phyloP scores from a whole-genome alignment of 495 filamentous ascomycete species.

The Parachaetomium inaequale region DNA sequence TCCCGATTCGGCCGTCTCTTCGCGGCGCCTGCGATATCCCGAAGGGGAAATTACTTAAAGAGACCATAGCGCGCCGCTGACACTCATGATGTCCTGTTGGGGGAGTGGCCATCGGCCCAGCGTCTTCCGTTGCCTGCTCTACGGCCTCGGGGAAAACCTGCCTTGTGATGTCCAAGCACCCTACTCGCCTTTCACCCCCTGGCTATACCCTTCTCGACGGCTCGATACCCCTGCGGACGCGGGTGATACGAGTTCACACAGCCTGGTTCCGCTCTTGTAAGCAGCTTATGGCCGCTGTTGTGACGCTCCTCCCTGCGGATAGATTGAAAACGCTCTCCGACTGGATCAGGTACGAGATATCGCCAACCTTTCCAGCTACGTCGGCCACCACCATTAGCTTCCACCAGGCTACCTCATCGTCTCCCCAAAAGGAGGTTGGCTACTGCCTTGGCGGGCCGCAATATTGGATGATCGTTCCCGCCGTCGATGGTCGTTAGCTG shows the following conservation, averaged over 20 bases:
- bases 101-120: neutral
- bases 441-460: neutral
- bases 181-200: neutral
- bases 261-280: neutral
- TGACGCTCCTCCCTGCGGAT: neutral
- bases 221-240: neutral
- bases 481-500: neutral
- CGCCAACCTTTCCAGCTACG: neutral
- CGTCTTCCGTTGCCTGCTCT: neutral
- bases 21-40: too few species aligned
- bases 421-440: neutral
- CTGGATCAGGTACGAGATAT: neutral
- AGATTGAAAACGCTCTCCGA: too few species aligned
- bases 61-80: too few species aligned
- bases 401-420: neutral
- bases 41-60: too few species aligned
- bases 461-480: neutral
- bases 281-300: neutral
- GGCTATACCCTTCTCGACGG: neutral
- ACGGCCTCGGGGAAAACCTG: neutral
- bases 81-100: too few species aligned
- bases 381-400: neutral
- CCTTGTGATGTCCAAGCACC: neutral
- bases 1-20: too few species aligned
- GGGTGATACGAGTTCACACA: neutral